Percentiles rank a stretch among this genome's conserved stretches.
Conservation (phyloP, 2,329 filamentous ascomycete genomes). For the Byssothecium circinans region DNA sequence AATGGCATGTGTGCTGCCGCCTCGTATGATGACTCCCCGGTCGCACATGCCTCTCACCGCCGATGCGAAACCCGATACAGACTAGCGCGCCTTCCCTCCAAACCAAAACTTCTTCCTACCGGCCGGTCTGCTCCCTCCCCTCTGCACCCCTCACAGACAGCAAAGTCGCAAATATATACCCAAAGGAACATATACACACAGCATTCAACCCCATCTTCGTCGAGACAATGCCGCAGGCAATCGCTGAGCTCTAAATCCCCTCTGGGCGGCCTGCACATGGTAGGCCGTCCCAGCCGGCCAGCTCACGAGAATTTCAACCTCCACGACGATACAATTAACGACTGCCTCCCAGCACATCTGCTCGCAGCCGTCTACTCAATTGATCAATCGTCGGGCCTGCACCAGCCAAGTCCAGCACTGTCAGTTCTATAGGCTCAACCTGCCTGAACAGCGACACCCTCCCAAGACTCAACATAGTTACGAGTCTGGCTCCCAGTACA, state of each 20-base stretch:
- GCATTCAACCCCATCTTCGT: slow-evolving; percentile 42
- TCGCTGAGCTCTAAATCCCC: slow-evolving; percentile 77
- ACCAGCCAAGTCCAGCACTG: slow-evolving; percentile 33
- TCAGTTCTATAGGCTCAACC: slow-evolving; percentile 34
- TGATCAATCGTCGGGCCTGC: slow-evolving; percentile 38
- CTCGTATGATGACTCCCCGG: too few species aligned
- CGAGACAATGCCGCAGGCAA: slow-evolving; percentile 52
- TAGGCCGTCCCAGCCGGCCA: slow-evolving; percentile 76
- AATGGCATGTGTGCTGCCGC: too few species aligned
- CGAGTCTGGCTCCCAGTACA: slow-evolving; percentile 40
- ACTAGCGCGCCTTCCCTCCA: slow-evolving; percentile 7
- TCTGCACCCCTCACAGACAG: slow-evolving; percentile 41
- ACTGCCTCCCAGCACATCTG: slow-evolving; percentile 40
- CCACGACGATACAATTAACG: slow-evolving; percentile 46
- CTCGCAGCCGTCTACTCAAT: slow-evolving; percentile 35
- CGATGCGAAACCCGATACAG: slow-evolving; percentile 6
- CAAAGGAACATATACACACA: slow-evolving; percentile 19
- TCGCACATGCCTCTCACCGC: neutral
- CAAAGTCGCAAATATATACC: slow-evolving; percentile 41
- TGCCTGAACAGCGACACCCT: slow-evolving; percentile 37
- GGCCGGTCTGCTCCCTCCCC: slow-evolving; percentile 29
- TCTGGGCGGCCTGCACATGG: slow-evolving; percentile 67
- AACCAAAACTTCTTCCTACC: slow-evolving; percentile 27
- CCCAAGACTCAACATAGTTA: slow-evolving; percentile 41
- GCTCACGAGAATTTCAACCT: slow-evolving; percentile 73